These are phyloP conservation scores for Paspalum vaginatum DNA, from an alignment of 176 grass and related monocot species.

Conservation along the genomic window DNA sequence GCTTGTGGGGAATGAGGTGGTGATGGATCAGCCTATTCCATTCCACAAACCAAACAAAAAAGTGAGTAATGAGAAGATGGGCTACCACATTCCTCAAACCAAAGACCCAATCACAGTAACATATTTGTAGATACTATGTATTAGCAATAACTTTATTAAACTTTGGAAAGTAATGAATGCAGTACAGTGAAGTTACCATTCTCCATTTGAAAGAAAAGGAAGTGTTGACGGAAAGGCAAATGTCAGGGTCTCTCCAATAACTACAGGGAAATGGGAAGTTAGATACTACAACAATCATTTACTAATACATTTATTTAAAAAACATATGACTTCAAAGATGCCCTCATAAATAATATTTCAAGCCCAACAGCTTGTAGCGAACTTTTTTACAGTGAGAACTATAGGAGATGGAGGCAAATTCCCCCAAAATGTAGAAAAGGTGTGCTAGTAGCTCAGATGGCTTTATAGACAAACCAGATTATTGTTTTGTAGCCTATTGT, in stretches of 20 bases:
- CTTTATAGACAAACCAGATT: neutral
- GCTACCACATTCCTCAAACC: too few relatives aligned
- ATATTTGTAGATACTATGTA: conserved; percentile 17
- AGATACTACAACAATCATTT: conserved; percentile 28
- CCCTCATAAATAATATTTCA: conserved; percentile 7
- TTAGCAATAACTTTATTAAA: conserved; percentile 9
- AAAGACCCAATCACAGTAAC: neutral
- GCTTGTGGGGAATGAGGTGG: too few relatives aligned
- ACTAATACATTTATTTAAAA: conserved; percentile 12
- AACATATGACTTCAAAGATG: neutral
- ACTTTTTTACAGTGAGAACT: conserved; percentile 23
- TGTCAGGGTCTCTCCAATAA: conserved; percentile 95
- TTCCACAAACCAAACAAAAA: too few relatives aligned
- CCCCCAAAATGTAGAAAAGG: neutral
- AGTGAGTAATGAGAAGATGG: too few relatives aligned
- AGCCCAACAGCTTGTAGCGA: conserved; percentile 8
- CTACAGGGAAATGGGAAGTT: conserved; percentile 53
- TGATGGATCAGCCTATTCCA: too few relatives aligned
- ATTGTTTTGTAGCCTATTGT: neutral
- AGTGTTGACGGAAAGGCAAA: conserved; percentile 80
- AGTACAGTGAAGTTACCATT: conserved; percentile 78
- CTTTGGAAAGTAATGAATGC: conserved; percentile 31
- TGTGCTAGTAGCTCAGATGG: neutral
- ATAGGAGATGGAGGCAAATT: conserved; percentile 7
- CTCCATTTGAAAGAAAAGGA: conserved; percentile 98